Evolutionary conservation across 2,329 filamentous ascomycete genomes (phyloP), one percentile per base, ranked within the genome.

Genomic region (Balansia obtecta): DNA sequence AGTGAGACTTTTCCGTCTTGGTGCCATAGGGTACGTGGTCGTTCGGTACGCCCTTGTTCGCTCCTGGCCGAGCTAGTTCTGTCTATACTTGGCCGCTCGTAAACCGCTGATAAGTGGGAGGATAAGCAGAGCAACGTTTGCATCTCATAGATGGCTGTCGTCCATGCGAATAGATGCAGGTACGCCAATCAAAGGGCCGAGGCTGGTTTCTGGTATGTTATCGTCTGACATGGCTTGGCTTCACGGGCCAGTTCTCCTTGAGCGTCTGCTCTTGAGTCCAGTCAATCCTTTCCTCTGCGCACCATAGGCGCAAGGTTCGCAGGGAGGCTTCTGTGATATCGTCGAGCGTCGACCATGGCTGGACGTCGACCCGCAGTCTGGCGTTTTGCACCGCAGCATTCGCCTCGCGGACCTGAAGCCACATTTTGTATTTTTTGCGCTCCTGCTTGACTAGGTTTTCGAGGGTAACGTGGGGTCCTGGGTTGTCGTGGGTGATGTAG

Each of bases 281-380:
- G 16, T 66, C 61, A n/a, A 75, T 66, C 5, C 61, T 60, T 52
- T 76, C 71, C 3, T 68, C 65, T 9, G 65, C 63, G 43, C 68
- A 70, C 70, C 72, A 76, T 22, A 63, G 60, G 2, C 63, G 63
- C 54, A 77, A 60, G 4, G 74, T 59, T 7, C 60, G 61, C 50
- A 76, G 55, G 12, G 66, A 63, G 5, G 61, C 59, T 8, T 61
- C 58, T 12, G 69, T 68, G 7, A 69, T 63, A 13, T 75, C 72
- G 50, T 75, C 71, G 10, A 74, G 61, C 3, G 63, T 63, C 9
- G 67, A 68, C 71, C 73, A 74, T 0, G 69, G 68, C 1, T 58
- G 55, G 16, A 71, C 59, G 18, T 62, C 58, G 22, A 64, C 63
- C 41, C 58, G 67, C 22, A 65, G 52, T 13, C 54, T 48, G 2